Evolutionary conservation across 805 yeast species (phyloP).

Genomic region (Naumovozyma dairenensis): DNA sequence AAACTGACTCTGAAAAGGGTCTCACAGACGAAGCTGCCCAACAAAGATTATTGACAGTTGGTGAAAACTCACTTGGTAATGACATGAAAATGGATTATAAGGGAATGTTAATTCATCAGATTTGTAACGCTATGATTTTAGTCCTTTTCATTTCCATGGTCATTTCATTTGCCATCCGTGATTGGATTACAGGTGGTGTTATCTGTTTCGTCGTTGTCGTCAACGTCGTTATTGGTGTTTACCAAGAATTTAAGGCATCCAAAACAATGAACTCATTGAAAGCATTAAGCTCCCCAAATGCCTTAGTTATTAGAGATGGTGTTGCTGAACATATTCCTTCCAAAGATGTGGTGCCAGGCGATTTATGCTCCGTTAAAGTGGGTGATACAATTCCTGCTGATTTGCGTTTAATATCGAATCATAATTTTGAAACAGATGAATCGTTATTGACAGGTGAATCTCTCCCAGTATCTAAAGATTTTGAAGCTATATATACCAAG

Average conservation of each 20-base stretch:
- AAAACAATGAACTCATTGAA: constrained; percentile 88
- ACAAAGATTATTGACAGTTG: constrained; percentile 62
- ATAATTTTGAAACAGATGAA: constrained; percentile 81
- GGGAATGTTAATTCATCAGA: constrained; percentile 71
- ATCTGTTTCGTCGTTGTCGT: constrained; percentile 83
- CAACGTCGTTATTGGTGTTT: constrained; percentile 91
- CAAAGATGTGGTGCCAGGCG: constrained; percentile 87
- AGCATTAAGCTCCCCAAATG: constrained; percentile 87
- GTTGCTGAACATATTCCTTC: constrained; percentile 68
- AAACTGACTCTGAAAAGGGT: constrained; percentile 53
- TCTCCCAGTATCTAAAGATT: constrained; percentile 63
- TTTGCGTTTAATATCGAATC: constrained; percentile 63
- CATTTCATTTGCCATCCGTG: constrained; percentile 81
- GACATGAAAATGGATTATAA: constrained; percentile 61
- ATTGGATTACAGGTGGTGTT: constrained; percentile 86
- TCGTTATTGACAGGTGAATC: constrained; percentile 93
- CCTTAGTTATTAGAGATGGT: constrained; percentile 77
- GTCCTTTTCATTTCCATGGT: constrained; percentile 81
- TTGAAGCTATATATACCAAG: constrained; percentile 32
- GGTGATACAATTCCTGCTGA: constrained; percentile 98
- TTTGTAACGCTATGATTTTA: constrained; percentile 85
- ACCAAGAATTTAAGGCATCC: constrained; percentile 92
- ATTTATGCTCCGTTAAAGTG: constrained; percentile 73
- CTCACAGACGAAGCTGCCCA: constrained; percentile 55
- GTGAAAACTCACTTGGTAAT: constrained; percentile 71